Conservation (phyloP, 805 yeast genomes). For the Kazachstania africana region DNA sequence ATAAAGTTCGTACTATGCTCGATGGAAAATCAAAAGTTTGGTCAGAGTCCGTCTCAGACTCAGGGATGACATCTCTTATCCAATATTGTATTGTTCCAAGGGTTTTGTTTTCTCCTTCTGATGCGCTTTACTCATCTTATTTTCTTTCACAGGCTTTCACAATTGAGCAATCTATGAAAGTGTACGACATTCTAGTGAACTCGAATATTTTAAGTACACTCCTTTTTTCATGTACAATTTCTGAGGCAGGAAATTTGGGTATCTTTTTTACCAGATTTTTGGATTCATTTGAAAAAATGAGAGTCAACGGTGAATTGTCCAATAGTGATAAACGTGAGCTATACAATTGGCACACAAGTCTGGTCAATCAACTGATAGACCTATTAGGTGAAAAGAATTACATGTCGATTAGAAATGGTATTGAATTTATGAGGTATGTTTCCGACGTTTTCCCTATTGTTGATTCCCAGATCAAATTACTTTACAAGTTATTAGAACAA, state of each 20-base stretch:
- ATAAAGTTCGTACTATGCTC: slow-evolving; percentile 5
- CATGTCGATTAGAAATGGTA: slow-evolving; percentile 70
- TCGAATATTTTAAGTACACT: slow-evolving; percentile 42
- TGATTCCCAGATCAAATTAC: slow-evolving; percentile 48
- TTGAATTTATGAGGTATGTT: slow-evolving; percentile 60
- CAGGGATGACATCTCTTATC: slow-evolving; percentile 31
- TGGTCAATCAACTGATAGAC: slow-evolving; percentile 27
- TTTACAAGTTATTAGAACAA: slow-evolving; percentile 36
- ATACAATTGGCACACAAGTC: slow-evolving; percentile 41
- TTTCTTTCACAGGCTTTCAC: slow-evolving; percentile 45
- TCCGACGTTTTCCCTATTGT: slow-evolving; percentile 55
- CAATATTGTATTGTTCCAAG: slow-evolving; percentile 67
- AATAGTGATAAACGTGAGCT: slow-evolving; percentile 29
- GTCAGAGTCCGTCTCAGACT: slow-evolving; percentile 7
- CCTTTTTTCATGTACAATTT: slow-evolving; percentile 56
- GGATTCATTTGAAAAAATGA: slow-evolving; percentile 33
- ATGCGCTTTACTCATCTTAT: slow-evolving; percentile 58
- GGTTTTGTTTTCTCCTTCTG: slow-evolving; percentile 65
- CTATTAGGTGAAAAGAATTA: slow-evolving; percentile 36
- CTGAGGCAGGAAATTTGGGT: slow-evolving; percentile 76
- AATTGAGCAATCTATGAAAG: slow-evolving; percentile 28
- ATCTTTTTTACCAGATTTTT: slow-evolving; percentile 53
- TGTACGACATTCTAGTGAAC: slow-evolving; percentile 38
- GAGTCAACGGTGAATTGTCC: slow-evolving; percentile 27
- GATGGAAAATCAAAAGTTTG: slow-evolving; percentile 6